Evolutionary conservation across 441 rosid genomes (phyloP), one percentile per base, ranked within the genome.

Genomic region (Metrosideros polymorpha): DNA sequence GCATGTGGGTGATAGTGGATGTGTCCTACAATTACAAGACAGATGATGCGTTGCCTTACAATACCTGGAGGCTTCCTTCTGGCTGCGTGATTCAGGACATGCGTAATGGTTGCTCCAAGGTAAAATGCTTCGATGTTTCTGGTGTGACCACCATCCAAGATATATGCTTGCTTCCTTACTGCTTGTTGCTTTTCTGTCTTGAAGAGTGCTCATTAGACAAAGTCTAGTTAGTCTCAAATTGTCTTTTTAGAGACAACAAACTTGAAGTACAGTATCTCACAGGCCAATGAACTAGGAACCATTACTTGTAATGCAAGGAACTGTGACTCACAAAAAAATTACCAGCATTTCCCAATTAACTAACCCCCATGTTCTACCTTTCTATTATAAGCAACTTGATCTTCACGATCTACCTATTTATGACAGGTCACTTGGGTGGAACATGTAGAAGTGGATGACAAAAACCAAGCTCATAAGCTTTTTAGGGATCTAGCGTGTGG

Each of bases 361-460:
- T 59, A 32, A 22, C 7, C 53, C 24, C 39, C 75, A n/a, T 45
- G n/a, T 71, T 71, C 14, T 7, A 71, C 13, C 25, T 35, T 66
- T 30, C 76, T 32, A 32, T 32, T 32, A 32, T 35, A 71, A 71
- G 79, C 12, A 17, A 71, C 79, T 71, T 35, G 47, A 35, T 35
- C 47, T 71, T 63, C 77, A n/a, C 18, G 66, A 18, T 27, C 29
- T n/a, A 18, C 47, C 18, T 24, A 22, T 29, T 10, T 19, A 66
- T 88, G 83, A 79, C 63, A 95, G 98, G 93, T 96, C 29, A 94
- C 90, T 14, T 96, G 98, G 98, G 89, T 96, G 7, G 99, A 95
- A 83, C 98, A 96, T 88, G 95, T 94, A 71, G 96, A 95, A 86
- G 96, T 92, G 12, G 95, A 93, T 57, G 94, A 94, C 3, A 92